A percentile compares a stretch with the other conserved stretches of the same genome.
Conservation (phyloP, 2,329 filamentous ascomycete species). For the Fusarium continuum region DNA sequence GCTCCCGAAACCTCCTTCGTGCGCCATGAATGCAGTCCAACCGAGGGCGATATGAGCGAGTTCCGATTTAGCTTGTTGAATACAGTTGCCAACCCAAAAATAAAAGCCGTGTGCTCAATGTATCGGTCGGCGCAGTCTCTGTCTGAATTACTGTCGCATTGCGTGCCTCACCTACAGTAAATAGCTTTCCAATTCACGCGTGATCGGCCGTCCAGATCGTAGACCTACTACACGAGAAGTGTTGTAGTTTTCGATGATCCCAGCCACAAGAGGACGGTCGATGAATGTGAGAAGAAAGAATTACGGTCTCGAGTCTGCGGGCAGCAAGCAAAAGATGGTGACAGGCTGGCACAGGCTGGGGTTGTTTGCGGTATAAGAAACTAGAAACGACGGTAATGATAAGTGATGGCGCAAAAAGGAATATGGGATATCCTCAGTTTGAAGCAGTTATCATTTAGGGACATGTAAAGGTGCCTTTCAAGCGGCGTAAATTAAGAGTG, state of each 20-base stretch:
- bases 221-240: constrained; percentile 25
- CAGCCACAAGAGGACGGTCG: neutral
- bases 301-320: constrained; percentile 6
- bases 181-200: constrained; percentile 29
- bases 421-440: constrained; percentile 4
- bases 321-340: neutral
- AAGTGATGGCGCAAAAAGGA: constrained; percentile 2
- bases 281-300: constrained; percentile 1
- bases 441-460: neutral
- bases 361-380: constrained; percentile 4
- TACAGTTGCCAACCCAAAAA: neutral
- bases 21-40: constrained; percentile 55
- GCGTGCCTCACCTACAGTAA: constrained; percentile 38
- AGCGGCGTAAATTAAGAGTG: constrained; percentile 19
- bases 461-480: constrained; percentile 3
- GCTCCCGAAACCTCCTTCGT: constrained; percentile 55
- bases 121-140: constrained; percentile 28
- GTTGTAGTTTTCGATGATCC: constrained; percentile 18
- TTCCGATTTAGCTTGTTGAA: neutral
- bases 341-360: constrained; percentile 1
- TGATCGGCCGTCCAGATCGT: constrained; percentile 37
- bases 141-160: constrained; percentile 42
- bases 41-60: neutral
- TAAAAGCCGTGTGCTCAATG: neutral
- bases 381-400: constrained; percentile 2